Conservation (phyloP, 116 monocot species). For the Cymodocea nodosa region DNA sequence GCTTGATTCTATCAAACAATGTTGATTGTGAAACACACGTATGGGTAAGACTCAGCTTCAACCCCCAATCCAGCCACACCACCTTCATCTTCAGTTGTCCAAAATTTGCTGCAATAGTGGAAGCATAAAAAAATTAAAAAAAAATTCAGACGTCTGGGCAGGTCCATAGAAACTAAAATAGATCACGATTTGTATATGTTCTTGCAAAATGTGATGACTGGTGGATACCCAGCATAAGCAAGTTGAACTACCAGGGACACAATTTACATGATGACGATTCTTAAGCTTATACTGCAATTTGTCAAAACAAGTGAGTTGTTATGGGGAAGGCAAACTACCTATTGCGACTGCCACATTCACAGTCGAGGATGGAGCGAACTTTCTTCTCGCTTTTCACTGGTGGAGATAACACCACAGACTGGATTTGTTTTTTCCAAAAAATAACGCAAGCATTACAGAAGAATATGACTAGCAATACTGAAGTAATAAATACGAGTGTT, state of each 20-base stretch:
- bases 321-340: constrained; percentile 25
- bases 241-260: too few species aligned
- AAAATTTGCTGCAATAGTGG: constrained; percentile 43
- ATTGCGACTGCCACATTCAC: constrained; percentile 40
- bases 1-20: constrained; percentile 22
- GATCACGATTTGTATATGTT: too few species aligned
- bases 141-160: neutral
- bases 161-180: too few species aligned
- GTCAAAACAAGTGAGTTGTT: too few species aligned
- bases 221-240: too few species aligned
- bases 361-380: constrained; percentile 61
- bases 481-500: neutral
- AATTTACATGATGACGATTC: too few species aligned
- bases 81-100: constrained; percentile 78
- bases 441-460: neutral
- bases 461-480: neutral
- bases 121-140: neutral
- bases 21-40: constrained; percentile 89
- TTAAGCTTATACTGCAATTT: too few species aligned
- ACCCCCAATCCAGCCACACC: constrained; percentile 59
- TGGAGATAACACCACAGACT: constrained; percentile 71
- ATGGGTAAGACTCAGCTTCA: constrained; percentile 69
- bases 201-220: too few species aligned
- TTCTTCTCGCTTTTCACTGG: constrained; percentile 86
- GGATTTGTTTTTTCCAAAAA: constrained; percentile 8